phyloP scores from a whole-genome alignment of 495 filamentous ascomycete genomes.

The Penicillium nucicola region DNA sequence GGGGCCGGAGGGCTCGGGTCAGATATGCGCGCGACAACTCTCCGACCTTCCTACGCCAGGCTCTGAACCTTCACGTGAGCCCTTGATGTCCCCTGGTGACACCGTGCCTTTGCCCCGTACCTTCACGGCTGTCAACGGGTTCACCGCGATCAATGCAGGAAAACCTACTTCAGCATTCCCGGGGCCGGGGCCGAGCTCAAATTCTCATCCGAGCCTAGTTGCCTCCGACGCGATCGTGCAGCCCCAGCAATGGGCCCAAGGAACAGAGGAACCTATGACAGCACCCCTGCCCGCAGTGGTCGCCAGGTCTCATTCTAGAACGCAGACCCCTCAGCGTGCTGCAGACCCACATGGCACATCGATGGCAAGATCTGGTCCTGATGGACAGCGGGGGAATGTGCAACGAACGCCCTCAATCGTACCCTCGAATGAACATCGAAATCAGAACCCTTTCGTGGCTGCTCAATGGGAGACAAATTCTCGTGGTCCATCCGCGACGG shows the following conservation, averaged over 20 bases:
- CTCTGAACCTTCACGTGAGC: not conserved
- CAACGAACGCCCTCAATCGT: too few relatives aligned
- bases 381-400: too few relatives aligned
- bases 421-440: not conserved
- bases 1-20: slow-evolving; percentile 9
- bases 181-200: slow-evolving; percentile 17
- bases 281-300: not conserved
- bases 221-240: slow-evolving; percentile 6
- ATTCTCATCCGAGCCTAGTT: slow-evolving; percentile 13
- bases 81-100: slow-evolving; percentile 22
- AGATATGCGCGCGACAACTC: not conserved
- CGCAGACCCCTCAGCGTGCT: too few relatives aligned
- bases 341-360: too few relatives aligned
- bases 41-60: not conserved
- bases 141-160: not conserved
- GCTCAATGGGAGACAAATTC: not conserved
- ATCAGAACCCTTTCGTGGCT: not conserved
- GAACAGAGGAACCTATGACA: not conserved
- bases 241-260: not conserved
- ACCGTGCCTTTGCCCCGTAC: slow-evolving; percentile 3
- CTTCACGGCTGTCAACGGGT: not conserved
- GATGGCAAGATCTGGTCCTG: too few relatives aligned
- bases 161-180: slow-evolving; percentile 11
- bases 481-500: too few relatives aligned
- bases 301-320: too few relatives aligned